phyloP scores from a whole-genome alignment of 2,329 filamentous ascomycete genomes.

The Tolypocladium nubicola region DNA sequence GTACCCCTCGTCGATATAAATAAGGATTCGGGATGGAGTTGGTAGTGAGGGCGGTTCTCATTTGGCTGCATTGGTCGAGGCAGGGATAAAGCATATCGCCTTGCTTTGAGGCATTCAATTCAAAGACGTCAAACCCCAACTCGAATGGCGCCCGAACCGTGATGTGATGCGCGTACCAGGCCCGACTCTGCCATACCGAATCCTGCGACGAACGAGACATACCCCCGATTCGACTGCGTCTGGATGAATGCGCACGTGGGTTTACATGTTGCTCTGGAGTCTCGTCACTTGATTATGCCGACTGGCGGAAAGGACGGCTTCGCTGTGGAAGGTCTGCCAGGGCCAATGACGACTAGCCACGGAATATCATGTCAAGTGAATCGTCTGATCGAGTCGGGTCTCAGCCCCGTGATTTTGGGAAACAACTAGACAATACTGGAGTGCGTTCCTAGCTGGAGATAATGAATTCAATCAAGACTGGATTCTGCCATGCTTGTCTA shows the following conservation, averaged over 20 bases:
- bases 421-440: neutral
- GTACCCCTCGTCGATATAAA: slow-evolving; percentile 96
- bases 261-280: neutral
- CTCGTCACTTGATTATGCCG: neutral
- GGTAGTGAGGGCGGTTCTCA: slow-evolving; percentile 52
- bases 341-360: neutral
- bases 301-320: neutral
- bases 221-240: neutral
- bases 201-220: neutral
- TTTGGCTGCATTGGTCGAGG: slow-evolving; percentile 49
- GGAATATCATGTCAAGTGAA: neutral
- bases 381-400: neutral
- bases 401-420: neutral
- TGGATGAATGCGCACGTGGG: neutral
- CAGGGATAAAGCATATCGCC: slow-evolving; percentile 43
- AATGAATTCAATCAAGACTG: neutral
- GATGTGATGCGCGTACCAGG: neutral
- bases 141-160: slow-evolving; percentile 11
- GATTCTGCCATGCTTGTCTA: neutral
- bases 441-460: neutral
- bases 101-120: slow-evolving; percentile 46
- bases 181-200: neutral
- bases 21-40: slow-evolving; percentile 45
- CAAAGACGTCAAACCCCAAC: slow-evolving; percentile 33
- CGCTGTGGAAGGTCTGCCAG: neutral